phyloP scores from a whole-genome alignment of 805 yeast genomes.

The Candida piceae region DNA sequence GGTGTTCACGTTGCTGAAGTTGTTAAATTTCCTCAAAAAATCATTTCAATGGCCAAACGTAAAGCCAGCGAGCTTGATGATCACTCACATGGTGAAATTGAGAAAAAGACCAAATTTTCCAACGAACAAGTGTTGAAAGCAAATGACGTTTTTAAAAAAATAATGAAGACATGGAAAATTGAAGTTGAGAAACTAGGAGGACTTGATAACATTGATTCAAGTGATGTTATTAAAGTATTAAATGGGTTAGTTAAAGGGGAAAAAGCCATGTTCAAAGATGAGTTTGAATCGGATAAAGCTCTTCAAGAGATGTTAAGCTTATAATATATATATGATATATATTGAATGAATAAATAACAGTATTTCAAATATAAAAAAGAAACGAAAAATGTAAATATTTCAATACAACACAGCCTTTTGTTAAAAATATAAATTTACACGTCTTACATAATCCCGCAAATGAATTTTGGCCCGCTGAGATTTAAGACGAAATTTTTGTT shows the following conservation, averaged over 20 bases:
- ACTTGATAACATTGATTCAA: conserved; percentile 38
- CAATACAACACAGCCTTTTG: no score
- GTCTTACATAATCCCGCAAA: no score
- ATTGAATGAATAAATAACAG: no score
- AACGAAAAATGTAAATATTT: no score
- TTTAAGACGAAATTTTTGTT: no score
- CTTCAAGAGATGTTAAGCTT: conserved; percentile 21
- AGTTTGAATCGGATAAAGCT: conserved; percentile 13
- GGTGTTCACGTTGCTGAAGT: conserved; percentile 98
- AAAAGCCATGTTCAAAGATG: conserved; percentile 6
- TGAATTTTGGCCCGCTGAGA: no score
- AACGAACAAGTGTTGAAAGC: conserved; percentile 52
- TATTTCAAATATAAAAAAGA: no score
- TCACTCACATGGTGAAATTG: conserved; percentile 36
- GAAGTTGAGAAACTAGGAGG: conserved; percentile 39
- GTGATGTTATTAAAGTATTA: conserved; percentile 37
- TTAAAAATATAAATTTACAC: no score
- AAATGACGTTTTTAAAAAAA: conserved; percentile 41
- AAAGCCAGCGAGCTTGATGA: conserved; percentile 86
- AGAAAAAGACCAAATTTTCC: conserved; percentile 48
- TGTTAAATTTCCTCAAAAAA: conserved; percentile 87
- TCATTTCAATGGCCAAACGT: conserved; percentile 91
- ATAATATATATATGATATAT: no score
- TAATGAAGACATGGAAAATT: conserved; percentile 51
- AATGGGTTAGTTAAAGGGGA: conserved; percentile 30